Conservation (phyloP, 345 rosid species). For the Pugionium cornutum region DNA sequence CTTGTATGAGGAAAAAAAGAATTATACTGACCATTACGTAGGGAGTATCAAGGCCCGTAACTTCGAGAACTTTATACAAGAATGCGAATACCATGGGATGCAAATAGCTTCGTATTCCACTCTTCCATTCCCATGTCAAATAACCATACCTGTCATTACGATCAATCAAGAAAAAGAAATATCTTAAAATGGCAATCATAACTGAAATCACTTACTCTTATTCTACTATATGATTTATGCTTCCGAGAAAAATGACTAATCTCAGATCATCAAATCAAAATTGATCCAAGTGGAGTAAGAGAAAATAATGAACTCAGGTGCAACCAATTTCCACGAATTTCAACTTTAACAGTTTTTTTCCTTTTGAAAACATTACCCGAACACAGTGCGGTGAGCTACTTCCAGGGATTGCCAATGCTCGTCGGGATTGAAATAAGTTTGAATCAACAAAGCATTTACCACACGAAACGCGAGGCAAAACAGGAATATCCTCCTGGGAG, state of each 20-base stretch:
- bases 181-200: neutral
- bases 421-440: conserved; percentile 89
- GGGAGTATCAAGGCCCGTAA: conserved; percentile 70
- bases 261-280: no score
- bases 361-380: conserved; percentile 57
- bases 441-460: conserved; percentile 66
- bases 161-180: neutral
- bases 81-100: conserved; percentile 80
- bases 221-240: neutral
- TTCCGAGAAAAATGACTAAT: neutral
- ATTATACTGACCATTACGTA: conserved; percentile 60
- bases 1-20: neutral
- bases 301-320: no score
- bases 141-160: conserved; percentile 69
- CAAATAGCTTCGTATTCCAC: conserved; percentile 85
- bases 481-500: conserved; percentile 45
- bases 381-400: conserved; percentile 68
- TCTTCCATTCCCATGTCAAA: conserved; percentile 94
- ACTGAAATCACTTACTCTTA: conserved; percentile 7
- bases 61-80: conserved; percentile 64
- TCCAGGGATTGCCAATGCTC: conserved; percentile 97
- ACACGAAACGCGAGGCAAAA: conserved; percentile 62
- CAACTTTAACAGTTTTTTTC: no score
- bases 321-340: no score
- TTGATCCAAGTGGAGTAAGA: no score